A percentile compares a stretch with the other conserved stretches of the same genome.
phyloP scores from a whole-genome alignment of 352 stramenopile species.

The Phytophthora sp. region DNA sequence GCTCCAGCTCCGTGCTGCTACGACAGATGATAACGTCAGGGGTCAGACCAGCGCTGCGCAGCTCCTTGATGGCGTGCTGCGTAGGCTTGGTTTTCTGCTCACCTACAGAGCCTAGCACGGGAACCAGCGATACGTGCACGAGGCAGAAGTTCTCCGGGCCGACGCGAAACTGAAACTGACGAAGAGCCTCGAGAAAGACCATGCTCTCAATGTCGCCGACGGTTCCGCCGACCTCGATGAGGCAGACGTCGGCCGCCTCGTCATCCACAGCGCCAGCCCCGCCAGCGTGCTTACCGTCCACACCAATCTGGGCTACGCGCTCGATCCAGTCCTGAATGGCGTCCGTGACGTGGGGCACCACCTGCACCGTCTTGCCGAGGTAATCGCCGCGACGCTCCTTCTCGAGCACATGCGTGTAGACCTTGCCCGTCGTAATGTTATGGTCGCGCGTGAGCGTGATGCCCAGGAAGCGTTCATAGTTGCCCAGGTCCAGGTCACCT shows the following conservation, averaged over 20 bases:
- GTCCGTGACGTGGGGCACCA: conserved; percentile 97
- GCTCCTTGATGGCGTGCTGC: conserved; percentile 99
- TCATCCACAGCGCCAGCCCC: conserved; percentile 31
- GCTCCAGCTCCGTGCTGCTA: conserved; percentile 90
- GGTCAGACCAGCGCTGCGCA: conserved; percentile 95
- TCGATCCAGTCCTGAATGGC: conserved; percentile 98
- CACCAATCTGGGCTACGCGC: conserved; percentile 94
- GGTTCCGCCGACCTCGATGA: conserved; percentile 99
- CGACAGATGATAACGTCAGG: conserved; percentile 99
- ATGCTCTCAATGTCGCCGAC: conserved; percentile 99
- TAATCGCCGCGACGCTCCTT: conserved; percentile 97
- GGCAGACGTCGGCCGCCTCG: conserved; percentile 94
- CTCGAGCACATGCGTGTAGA: conserved; percentile 97
- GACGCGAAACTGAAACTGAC: conserved; percentile 99
- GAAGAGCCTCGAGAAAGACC: conserved; percentile 99
- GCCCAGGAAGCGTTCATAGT: conserved; percentile 99
- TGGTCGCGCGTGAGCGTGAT: conserved; percentile 96
- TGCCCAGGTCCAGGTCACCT: conserved; percentile 97
- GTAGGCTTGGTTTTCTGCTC: conserved; percentile 99
- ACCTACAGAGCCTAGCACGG: conserved; percentile 97
- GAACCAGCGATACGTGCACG: conserved; percentile 99
- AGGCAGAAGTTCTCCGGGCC: conserved; percentile 98
- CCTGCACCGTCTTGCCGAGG: conserved; percentile 99
- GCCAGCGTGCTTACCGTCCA: conserved; percentile 80
- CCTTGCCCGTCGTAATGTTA: conserved; percentile 99